Base-by-base conservation (phyloP, 352 stramenopile genomes). In the Pythium biforme region DNA sequence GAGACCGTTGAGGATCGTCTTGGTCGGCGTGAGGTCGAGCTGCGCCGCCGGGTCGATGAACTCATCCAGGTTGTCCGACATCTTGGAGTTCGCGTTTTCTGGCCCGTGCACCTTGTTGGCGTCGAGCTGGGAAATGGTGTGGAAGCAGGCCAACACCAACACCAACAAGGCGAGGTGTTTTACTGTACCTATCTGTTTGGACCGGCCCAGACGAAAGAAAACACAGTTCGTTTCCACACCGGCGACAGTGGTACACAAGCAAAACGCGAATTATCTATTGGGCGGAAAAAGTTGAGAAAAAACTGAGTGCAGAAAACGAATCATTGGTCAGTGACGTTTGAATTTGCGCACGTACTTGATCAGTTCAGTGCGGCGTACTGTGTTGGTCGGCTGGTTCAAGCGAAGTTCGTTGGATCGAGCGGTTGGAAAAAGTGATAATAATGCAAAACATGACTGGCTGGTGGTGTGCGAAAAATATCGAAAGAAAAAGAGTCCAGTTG, bases 1-100 rank as follows among this genome's bases (percentile, higher is more conserved):
- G 57, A 95, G 66, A 7, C 80, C 83, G 33, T 81, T 73, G 39
- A 76, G 49, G 64, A 95, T 85, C n/a, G 86, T 93, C 19, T 55
- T 37, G 4, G 81, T 84, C 46, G 86, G 86, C 41, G 59, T 77
- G 45, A 89, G 67, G 68, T 94, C 85, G 54, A 73, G 54, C 17
- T 20, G 3, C 4, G 19, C 54, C 20, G 25, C 23, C 15, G 50
- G n/a, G 40, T 54, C 65, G 31, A 59, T 61, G 59, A 34, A 34
- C 1, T 61, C 56, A 6, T 23, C n/a, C 43, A 46, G 25, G 33
- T 37, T 40, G 48, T 49, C 40, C 49, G 39, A 17, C 49, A 65
- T 58, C 1, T 8, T 40, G 45, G 29, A 5, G n/a, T n/a, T n/a
- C n/a, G n/a, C n/a, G n/a, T n/a, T n/a, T n/a, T n/a, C n/a, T n/a